phyloP scores from a whole-genome alignment of 2,329 filamentous ascomycete genomes.

The Botrytis medusae region DNA sequence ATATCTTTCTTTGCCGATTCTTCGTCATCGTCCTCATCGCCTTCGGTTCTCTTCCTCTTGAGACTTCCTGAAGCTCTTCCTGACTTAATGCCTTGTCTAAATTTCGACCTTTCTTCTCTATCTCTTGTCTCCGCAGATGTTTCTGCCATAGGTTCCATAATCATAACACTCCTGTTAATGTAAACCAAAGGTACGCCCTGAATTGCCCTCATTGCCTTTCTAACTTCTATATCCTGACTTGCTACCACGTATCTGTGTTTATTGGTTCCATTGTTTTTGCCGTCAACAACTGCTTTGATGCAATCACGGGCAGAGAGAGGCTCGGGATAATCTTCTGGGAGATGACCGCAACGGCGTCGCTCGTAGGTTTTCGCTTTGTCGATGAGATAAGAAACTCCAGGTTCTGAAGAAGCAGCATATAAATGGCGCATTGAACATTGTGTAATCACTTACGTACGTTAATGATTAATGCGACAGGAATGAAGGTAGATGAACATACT shows the following conservation, averaged over 20 bases:
- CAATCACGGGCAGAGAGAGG: constrained; percentile 71
- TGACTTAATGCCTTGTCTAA: constrained; percentile 64
- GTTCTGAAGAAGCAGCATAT: constrained; percentile 61
- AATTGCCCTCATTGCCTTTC: constrained; percentile 63
- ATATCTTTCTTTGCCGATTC: constrained; percentile 26
- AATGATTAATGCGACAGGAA: background rate
- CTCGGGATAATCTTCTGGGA: constrained; percentile 67
- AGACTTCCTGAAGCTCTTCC: constrained; percentile 45
- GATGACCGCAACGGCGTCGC: constrained; percentile 75
- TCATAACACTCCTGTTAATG: constrained; percentile 76
- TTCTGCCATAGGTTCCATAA: constrained; percentile 73
- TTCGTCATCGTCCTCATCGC: constrained; percentile 36
- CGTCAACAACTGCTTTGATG: constrained; percentile 72
- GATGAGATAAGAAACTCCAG: constrained; percentile 56
- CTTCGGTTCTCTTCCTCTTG: constrained; percentile 41
- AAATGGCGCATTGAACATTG: constrained; percentile 80
- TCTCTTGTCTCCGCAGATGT: constrained; percentile 63
- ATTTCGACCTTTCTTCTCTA: constrained; percentile 71
- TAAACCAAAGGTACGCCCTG: constrained; percentile 76
- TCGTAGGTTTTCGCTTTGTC: constrained; percentile 73
- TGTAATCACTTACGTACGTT: constrained; percentile 61
- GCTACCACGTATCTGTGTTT: constrained; percentile 79
- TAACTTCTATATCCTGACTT: constrained; percentile 65
- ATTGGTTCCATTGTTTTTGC: constrained; percentile 69
- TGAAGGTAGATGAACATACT: constrained; percentile 50